A percentile compares a stretch with the other conserved stretches of the same genome.
phyloP scores from a whole-genome alignment of 352 stramenopile genomes.

The Lagenidium sp. region DNA sequence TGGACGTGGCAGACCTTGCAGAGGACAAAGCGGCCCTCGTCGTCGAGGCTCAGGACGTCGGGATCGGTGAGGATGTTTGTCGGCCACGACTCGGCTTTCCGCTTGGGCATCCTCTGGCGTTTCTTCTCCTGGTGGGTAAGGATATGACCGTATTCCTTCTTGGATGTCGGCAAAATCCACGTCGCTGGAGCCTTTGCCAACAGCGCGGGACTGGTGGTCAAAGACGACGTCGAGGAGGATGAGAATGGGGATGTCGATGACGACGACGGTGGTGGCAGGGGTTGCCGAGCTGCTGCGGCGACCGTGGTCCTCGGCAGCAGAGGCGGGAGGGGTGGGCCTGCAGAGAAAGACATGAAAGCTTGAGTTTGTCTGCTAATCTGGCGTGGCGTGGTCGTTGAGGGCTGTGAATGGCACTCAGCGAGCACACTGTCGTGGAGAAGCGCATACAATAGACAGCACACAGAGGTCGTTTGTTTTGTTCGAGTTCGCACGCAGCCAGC shows the following conservation, averaged over 20 bases:
- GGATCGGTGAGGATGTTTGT: constrained; percentile 52
- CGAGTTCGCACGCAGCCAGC: no score
- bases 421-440: no score
- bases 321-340: constrained; percentile 7
- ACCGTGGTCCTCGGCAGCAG: no score
- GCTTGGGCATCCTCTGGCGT: constrained; percentile 51
- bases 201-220: constrained; percentile 5
- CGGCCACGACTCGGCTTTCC: constrained; percentile 71
- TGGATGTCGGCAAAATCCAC: background rate
- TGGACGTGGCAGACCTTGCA: constrained; percentile 80
- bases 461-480: no score
- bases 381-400: background rate
- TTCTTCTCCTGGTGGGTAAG: constrained; percentile 31
- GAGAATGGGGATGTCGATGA: no score
- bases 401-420: constrained; percentile 6
- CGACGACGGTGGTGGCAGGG: no score
- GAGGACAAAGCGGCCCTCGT: constrained; percentile 68
- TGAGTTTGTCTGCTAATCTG: constrained; percentile 8
- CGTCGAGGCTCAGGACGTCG: constrained; percentile 71
- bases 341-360: constrained; percentile 15
- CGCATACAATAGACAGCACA: no score
- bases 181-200: constrained; percentile 6
- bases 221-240: no score
- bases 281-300: no score
- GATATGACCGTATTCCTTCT: constrained; percentile 15